Percentiles rank a stretch among this genome's conserved stretches.
phyloP scores from a whole-genome alignment of 352 stramenopile genomes.

The Globisporangium echinulatum region DNA sequence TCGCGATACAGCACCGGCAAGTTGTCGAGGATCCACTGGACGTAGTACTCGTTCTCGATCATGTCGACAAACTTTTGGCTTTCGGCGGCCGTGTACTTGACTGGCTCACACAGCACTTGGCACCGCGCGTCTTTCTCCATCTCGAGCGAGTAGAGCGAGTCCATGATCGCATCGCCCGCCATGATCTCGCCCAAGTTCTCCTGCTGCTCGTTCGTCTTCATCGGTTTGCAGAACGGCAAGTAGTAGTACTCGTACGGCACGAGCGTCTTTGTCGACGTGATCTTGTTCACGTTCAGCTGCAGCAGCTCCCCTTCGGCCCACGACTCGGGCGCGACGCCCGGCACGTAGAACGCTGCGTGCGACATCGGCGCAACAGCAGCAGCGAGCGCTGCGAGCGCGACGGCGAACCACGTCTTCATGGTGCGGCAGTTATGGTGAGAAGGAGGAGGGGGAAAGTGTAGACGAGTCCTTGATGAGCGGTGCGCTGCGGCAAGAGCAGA shows the following conservation, averaged over 20 bases:
- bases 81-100: conserved; percentile 76
- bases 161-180: conserved; percentile 87
- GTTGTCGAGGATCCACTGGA: conserved; percentile 93
- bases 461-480: too few species aligned
- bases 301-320: conserved; percentile 82
- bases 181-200: conserved; percentile 93
- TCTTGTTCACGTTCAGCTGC: conserved; percentile 96
- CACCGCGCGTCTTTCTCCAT: conserved; percentile 88
- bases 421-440: too few species aligned
- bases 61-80: conserved; percentile 83
- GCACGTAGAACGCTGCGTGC: conserved; percentile 77
- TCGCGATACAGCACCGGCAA: conserved; percentile 86
- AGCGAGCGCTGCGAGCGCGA: conserved; percentile 4
- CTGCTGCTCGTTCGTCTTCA: conserved; percentile 74
- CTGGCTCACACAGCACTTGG: conserved; percentile 87
- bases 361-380: conserved; percentile 16
- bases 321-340: conserved; percentile 76
- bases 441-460: too few species aligned
- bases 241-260: conserved; percentile 99
- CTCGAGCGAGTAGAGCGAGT: conserved; percentile 86
- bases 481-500: too few species aligned
- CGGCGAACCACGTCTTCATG: conserved; percentile 11
- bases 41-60: conserved; percentile 94
- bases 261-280: conserved; percentile 97
- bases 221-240: conserved; percentile 90